A percentile compares a stretch with the other conserved stretches of the same genome.
Evolutionary conservation across 2,329 filamentous ascomycete species (phyloP).

Genomic region (Aspergillus novoparasiticus): DNA sequence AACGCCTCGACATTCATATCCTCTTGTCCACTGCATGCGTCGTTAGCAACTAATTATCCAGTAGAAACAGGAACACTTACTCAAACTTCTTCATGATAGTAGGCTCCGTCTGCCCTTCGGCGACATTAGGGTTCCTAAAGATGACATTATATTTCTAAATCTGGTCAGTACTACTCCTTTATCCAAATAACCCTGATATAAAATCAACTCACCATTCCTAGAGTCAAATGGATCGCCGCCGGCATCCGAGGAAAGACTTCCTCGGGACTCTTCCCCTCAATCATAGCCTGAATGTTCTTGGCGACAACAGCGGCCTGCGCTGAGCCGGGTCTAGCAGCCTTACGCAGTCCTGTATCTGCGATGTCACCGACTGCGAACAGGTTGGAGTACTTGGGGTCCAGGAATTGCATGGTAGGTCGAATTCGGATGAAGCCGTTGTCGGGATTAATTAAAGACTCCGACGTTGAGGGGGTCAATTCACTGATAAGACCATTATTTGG

Average conservation of each 20-base stretch:
- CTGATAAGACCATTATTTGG: constrained; percentile 47
- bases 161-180: constrained; percentile 1
- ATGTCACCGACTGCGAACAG: constrained; percentile 41
- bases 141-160: constrained; percentile 39
- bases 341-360: constrained; percentile 39
- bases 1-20: constrained; percentile 42
- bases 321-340: constrained; percentile 36
- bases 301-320: constrained; percentile 36
- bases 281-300: constrained; percentile 36
- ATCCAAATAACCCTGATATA: not conserved
- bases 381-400: constrained; percentile 32
- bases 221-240: constrained; percentile 36
- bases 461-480: constrained; percentile 28
- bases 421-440: constrained; percentile 38
- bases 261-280: constrained; percentile 29
- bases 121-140: constrained; percentile 40
- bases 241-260: constrained; percentile 32
- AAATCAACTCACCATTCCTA: constrained; percentile 34
- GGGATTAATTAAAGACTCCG: constrained; percentile 34
- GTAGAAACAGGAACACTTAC: constrained; percentile 25
- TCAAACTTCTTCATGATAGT: constrained; percentile 34
- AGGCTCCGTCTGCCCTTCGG: constrained; percentile 38
- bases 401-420: constrained; percentile 37
- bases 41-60: constrained; percentile 15
- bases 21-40: constrained; percentile 31